Evolutionary conservation across 306 rosid genomes (phyloP).

Genomic region (Acacia acuminata): DNA sequence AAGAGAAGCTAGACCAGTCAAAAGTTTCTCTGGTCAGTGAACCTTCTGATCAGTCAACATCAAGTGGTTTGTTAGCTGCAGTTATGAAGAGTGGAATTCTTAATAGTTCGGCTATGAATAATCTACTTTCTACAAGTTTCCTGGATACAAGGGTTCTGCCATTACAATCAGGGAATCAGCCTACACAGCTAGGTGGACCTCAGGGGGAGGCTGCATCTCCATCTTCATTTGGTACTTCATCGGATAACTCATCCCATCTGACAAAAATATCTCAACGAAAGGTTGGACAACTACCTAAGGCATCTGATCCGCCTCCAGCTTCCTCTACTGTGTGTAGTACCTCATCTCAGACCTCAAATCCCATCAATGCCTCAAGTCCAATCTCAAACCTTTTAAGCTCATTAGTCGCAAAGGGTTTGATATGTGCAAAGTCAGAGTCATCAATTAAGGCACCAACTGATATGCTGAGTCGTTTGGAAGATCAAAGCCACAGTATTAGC

Average conservation of each 20-base stretch:
- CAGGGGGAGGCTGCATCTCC: constrained; percentile 24
- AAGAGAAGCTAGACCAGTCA: constrained; percentile 32
- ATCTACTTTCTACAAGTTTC: constrained; percentile 41
- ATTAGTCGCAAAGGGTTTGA: constrained; percentile 86
- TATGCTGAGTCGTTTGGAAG: constrained; percentile 35
- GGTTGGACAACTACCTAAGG: constrained; percentile 46
- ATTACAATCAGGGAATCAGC: constrained; percentile 43
- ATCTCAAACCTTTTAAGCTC: constrained; percentile 82
- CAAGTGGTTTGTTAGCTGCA: constrained; percentile 61
- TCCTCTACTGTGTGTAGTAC: constrained; percentile 46
- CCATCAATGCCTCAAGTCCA: constrained; percentile 49
- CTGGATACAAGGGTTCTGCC: constrained; percentile 39
- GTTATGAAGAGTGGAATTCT: constrained; percentile 68
- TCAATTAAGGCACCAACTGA: constrained; percentile 38
- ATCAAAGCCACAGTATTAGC: constrained; percentile 34
- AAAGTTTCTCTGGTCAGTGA: constrained; percentile 45
- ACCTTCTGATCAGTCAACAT: constrained; percentile 49
- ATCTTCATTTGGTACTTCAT: constrained; percentile 45
- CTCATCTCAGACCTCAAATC: constrained; percentile 49
- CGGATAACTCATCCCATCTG: constrained; percentile 35
- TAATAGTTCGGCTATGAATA: constrained; percentile 40
- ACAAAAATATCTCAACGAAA: constrained; percentile 41
- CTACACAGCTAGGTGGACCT: constrained; percentile 40
- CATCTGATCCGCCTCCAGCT: constrained; percentile 42
- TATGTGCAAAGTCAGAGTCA: constrained; percentile 64